These are phyloP conservation scores for Huntiella omanensis DNA, from an alignment of 2,329 filamentous ascomycete genomes.

Conservation along the genomic window DNA sequence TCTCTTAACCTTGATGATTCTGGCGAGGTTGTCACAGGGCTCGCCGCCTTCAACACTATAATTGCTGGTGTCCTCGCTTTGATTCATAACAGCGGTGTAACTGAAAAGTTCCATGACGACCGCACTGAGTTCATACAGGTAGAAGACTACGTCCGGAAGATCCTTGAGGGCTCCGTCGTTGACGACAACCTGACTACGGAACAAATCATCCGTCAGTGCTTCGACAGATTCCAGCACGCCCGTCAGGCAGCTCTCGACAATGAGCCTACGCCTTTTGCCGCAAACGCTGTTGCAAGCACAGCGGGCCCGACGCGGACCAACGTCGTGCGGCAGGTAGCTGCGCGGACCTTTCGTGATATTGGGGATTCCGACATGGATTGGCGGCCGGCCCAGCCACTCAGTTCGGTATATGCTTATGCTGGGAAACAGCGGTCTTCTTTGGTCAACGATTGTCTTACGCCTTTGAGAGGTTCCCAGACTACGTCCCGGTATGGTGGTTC, in stretches of 20 bases:
- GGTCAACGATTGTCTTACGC: background rate
- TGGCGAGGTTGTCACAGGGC: slow-evolving; percentile 26
- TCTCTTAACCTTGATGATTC: slow-evolving; percentile 19
- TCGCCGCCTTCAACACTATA: slow-evolving; percentile 31
- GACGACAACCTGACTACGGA: slow-evolving; percentile 24
- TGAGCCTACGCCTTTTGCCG: slow-evolving; percentile 18
- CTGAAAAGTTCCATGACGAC: slow-evolving; percentile 31
- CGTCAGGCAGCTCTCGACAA: slow-evolving; percentile 29
- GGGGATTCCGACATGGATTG: background rate
- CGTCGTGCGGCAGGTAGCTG: background rate
- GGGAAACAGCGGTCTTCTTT: background rate
- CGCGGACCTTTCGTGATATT: background rate
- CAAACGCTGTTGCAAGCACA: background rate
- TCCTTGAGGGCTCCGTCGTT: slow-evolving; percentile 29
- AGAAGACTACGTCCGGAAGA: slow-evolving; percentile 30
- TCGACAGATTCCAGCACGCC: slow-evolving; percentile 25
- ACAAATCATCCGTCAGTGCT: slow-evolving; percentile 29
- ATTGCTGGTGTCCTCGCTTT: slow-evolving; percentile 31
- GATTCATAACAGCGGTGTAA: slow-evolving; percentile 34
- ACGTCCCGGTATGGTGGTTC: too few species aligned
- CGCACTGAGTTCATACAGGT: slow-evolving; percentile 29
- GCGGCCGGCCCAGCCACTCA: background rate
- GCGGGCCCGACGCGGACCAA: background rate
- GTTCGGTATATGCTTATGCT: background rate
- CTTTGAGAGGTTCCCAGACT: too few species aligned